Evolutionary conservation across 2,329 filamentous ascomycete genomes (phyloP), one percentile per base, ranked within the genome.

Genomic region (Paraconiothyrium brasiliense): DNA sequence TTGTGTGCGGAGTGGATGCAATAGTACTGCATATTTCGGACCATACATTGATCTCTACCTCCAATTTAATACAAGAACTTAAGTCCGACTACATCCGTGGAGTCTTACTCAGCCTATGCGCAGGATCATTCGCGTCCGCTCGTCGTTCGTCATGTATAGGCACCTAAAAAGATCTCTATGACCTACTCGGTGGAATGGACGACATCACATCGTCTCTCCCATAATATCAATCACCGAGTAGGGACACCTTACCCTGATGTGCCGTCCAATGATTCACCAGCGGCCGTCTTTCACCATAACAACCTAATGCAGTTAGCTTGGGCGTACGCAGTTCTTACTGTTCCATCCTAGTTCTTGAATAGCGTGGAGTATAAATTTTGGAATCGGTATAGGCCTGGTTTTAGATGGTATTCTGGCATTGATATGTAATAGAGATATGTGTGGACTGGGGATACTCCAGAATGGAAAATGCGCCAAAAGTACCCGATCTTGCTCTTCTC

Each of bases 81-180:
- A 48, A 32, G 4, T 32, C 46, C 46, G 46, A 11, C 6, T 32
- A n/a, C n/a, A 16, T 14, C 46, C 24, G 46, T 11, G 2, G 13
- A 20, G 24, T 48, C 46, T 48, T 48, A 48, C 24, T 48, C 46
- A 48, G 46, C 46, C 24, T 16, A n/a, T 30, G 46, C 30, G 46
- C 46, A 32, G 32, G 32, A 4, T 24, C 30, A 22, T 2, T 4
- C 24, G 8, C 46, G 5, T 32, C 8, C 24, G 2, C 32, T 24
- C 46, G 13, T 27, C 22, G 22, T 48, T 14, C 24, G 30, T 44
- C 7, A 20, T 22, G 10, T n/a, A 44, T 6, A 22, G 16, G 41
- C 11, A 24, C 11, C n/a, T 46, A n/a, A 9, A 14, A 41, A n/a
- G 6, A 37, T 37, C 4, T 14, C 8, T 14, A 4, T 3, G 14